These are phyloP conservation scores for Eimeria sp. DNA, from an alignment of 169 alveolate genomes.

Conservation along the genomic window DNA sequence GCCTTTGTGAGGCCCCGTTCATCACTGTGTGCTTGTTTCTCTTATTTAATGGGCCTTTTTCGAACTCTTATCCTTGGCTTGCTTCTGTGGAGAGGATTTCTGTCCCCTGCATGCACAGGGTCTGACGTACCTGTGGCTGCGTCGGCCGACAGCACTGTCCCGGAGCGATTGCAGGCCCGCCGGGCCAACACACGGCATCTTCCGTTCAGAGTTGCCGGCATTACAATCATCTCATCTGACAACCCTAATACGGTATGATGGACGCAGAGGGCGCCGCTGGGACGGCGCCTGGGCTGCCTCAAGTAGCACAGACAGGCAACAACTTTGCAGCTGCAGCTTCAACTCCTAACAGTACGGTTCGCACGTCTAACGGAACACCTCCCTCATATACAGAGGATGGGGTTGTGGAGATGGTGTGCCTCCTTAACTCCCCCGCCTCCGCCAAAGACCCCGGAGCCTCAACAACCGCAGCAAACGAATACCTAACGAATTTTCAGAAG, in stretches of 20 bases:
- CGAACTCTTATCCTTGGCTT: slow-evolving; percentile 3
- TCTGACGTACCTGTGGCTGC: background rate
- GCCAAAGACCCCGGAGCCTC: slow-evolving; percentile 4
- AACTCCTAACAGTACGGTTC: background rate
- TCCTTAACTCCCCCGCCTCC: slow-evolving; percentile 20
- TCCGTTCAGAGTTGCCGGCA: background rate
- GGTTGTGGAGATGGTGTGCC: slow-evolving; percentile 43
- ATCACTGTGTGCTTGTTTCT: background rate
- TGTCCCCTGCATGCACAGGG: background rate
- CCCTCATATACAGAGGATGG: slow-evolving; percentile 53
- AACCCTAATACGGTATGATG: slow-evolving; percentile 6
- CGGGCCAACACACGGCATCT: background rate
- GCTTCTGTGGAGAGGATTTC: background rate
- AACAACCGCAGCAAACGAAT: slow-evolving; percentile 71
- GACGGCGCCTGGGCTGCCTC: slow-evolving; percentile 22
- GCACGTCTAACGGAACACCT: background rate
- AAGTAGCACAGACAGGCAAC: background rate
- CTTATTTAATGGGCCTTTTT: background rate
- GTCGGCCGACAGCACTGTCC: background rate
- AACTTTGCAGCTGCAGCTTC: background rate
- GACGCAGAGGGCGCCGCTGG: slow-evolving; percentile 54
- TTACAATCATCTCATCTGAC: background rate
- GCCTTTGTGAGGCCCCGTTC: slow-evolving; percentile 10
- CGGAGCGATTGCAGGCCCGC: background rate
- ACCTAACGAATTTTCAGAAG: slow-evolving; percentile 79